Evolutionary conservation across 2,329 filamentous ascomycete genomes (phyloP), one percentile per base, ranked within the genome.

Genomic region (Apiospora saccharicola): DNA sequence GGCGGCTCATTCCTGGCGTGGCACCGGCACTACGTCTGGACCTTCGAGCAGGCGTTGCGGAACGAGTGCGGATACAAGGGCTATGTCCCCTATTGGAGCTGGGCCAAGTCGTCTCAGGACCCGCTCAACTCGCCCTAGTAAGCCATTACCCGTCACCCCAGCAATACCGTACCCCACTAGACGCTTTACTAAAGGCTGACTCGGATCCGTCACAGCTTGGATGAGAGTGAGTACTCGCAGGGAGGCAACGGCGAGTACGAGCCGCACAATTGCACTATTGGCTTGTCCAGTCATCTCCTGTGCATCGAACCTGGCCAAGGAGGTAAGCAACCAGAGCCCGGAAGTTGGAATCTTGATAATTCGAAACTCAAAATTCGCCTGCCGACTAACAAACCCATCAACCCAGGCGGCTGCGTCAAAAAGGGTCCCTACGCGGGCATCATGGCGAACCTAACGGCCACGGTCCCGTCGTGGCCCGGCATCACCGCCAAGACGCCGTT

Each of bases 21-120:
- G 44, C 68, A 69, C 47, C 68, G 68, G 1, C 80, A 80, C 75
- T 80, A 76, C 75, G 72, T 78, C 19, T 79, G 77, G 75, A 75
- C 77, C 8, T 77, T 79, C 49, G 77, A 78, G 71, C 75, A 78
- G 72, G 68, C 78, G 37, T 47, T 70, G 13, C 68, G 68, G 26
- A 43, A 43, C 34, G 68, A 70, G 34, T 70, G 68, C 47, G 47
- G 47, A 4, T 85, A 84, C 74, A 80, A 75, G 4, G 83, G 83
- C 43, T 76, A 79, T 19, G 78, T 83, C 71, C 82, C 83, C 13
- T 85, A 84, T 76, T 83, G 82, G 81, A 79, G 80, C 72, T 82
- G 79, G 80, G 76, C 77, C 47, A 79, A 80, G 41, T 82, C 78
- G 41, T 78, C 77, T 12, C 74, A 79, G 49, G 78, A 82, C 70